These are phyloP conservation scores for Thymus mandschuricus DNA, from an alignment of 257 asterid species.

Conservation along the genomic window DNA sequence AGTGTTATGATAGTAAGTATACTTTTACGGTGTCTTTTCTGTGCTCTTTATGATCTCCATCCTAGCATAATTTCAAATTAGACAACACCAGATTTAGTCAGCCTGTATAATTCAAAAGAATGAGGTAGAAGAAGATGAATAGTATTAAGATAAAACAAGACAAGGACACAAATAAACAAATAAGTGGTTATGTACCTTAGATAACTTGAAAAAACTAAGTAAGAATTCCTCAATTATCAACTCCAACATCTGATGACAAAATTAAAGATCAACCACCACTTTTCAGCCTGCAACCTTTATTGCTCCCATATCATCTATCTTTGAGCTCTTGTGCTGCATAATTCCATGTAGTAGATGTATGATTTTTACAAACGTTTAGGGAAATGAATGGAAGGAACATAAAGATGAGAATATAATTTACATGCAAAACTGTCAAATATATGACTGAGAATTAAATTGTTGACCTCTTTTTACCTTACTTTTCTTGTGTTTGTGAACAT, in stretches of 20 bases:
- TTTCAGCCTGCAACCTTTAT: slow-evolving; percentile 89
- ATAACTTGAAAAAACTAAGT: slow-evolving; percentile 54
- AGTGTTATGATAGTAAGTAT: background rate
- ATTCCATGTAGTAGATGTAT: slow-evolving; percentile 42
- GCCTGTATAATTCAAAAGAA: slow-evolving; percentile 20
- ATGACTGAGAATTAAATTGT: slow-evolving; percentile 19
- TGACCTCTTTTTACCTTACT: slow-evolving; percentile 50
- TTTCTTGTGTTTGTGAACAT: slow-evolving; percentile 60
- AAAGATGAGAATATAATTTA: slow-evolving; percentile 18
- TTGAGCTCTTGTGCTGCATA: slow-evolving; percentile 95
- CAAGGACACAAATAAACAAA: slow-evolving; percentile 16
- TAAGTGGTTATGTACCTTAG: slow-evolving; percentile 64
- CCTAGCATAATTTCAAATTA: slow-evolving; percentile 15
- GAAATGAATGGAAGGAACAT: slow-evolving; percentile 15
- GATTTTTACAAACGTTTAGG: slow-evolving; percentile 23
- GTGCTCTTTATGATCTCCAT: slow-evolving; percentile 18
- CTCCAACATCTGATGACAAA: slow-evolving; percentile 63
- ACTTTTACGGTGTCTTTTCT: too few relatives aligned
- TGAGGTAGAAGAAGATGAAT: slow-evolving; percentile 24
- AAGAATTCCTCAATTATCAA: slow-evolving; percentile 64
- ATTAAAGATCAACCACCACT: slow-evolving; percentile 49
- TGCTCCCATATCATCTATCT: slow-evolving; percentile 88
- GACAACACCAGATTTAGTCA: background rate
- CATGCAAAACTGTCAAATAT: slow-evolving; percentile 20
- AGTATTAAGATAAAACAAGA: slow-evolving; percentile 30